Evolutionary conservation across 305 asterid genomes (phyloP), one percentile per base, ranked within the genome.

Genomic region (Lippia alba): DNA sequence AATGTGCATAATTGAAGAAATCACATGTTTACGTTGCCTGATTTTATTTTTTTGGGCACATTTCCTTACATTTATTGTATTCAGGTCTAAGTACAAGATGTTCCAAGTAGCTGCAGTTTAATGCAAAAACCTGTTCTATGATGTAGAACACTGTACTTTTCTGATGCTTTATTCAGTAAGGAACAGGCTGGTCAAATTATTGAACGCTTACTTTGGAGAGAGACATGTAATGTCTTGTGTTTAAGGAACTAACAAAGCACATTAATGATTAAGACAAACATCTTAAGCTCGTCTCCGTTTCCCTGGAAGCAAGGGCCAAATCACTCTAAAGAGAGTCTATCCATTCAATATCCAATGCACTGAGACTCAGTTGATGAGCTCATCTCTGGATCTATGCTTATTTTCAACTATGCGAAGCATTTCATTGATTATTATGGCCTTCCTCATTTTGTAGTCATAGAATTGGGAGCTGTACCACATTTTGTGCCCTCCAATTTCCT

Each of bases 381-480:
- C 41, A 36, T 36, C 41, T 36, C 41, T 36, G 41, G 41, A 36
- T 36, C 41, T 36, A 36, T 36, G 41, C 41, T 36, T 36, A 36
- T 36, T 36, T 24, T 36, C 41, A 36, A 36, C 41, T 8, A 5
- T 8, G 8, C 41, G 41, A 36, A 24, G 30, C 30, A 24, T 24
- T 24, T 24, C 30, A 24, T 24, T 24, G 6, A 36, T 36, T 36
- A 36, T 8, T 8, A 36, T 36, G 9, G 8, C 41, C 41, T 36
- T 36, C 41, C 9, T 8, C 9, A 8, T 8, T 69, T 48, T 15
- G 19, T 70, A 48, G 53, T 50, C 74, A 18, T 48, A 51, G 18
- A 60, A 60, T 70, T 59, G 53, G 44, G 44, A 60, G 49, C 33
- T 33, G 6, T 33, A 70, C 67, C 39, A 14, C 51, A 12, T 49